A percentile compares a stretch with the other conserved stretches of the same genome.
Evolutionary conservation across 2,329 filamentous ascomycete species (phyloP).

Genomic region (Neofusicoccum umdonicola): DNA sequence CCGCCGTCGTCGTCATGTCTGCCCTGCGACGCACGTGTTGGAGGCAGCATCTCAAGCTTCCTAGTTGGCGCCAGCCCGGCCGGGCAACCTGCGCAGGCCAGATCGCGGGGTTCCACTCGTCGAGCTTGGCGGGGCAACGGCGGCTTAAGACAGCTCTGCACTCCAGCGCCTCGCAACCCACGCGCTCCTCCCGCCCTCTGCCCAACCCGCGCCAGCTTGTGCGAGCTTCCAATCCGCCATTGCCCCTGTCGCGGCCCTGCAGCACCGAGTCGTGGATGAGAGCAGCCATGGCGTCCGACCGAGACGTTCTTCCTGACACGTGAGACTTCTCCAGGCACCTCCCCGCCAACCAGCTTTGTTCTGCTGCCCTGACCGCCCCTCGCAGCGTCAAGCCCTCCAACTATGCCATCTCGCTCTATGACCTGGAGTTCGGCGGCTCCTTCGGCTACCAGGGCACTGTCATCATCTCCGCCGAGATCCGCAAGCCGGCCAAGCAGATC

Average conservation of each 20-base stretch:
- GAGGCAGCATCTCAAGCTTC: conserved; percentile 7
- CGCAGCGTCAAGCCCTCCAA: conserved; percentile 74
- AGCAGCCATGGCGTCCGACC: conserved; percentile 43
- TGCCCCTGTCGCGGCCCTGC: background rate
- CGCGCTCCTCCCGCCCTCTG: background rate
- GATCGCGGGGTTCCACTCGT: conserved; percentile 15
- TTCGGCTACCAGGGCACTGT: conserved; percentile 88
- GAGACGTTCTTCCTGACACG: conserved; percentile 47
- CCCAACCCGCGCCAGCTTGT: background rate
- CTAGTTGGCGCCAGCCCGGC: background rate
- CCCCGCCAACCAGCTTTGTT: too few relatives aligned
- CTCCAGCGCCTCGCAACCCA: background rate
- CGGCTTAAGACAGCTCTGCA: background rate
- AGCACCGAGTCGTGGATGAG: conserved; percentile 15
- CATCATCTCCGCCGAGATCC: conserved; percentile 73
- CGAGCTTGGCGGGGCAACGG: conserved; percentile 15
- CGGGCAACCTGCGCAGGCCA: background rate
- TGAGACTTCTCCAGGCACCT: conserved; percentile 25
- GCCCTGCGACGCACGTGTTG: background rate
- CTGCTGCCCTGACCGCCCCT: conserved; percentile 21
- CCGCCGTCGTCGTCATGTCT: background rate
- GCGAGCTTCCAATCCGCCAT: background rate
- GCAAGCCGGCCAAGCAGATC: conserved; percentile 70
- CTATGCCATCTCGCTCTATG: conserved; percentile 78
- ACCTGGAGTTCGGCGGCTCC: conserved; percentile 67